Conservation (phyloP, 352 stramenopile genomes). For the Globisporangium megalacanthum region DNA sequence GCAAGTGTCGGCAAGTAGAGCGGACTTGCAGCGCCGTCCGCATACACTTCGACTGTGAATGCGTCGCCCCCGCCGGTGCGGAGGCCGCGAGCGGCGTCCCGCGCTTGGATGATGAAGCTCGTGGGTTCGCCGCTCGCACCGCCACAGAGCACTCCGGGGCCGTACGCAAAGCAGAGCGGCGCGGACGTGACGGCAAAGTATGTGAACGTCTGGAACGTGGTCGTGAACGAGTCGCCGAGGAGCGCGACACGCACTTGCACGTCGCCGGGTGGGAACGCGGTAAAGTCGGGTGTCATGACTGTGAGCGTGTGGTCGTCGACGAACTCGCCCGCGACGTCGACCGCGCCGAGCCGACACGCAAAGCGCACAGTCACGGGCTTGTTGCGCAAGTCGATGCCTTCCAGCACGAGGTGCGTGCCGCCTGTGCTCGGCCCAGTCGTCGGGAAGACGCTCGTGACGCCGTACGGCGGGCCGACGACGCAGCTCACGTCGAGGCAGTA, state of each 20-base stretch:
- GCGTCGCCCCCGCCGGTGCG: constrained; percentile 92
- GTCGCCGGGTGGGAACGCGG: constrained; percentile 79
- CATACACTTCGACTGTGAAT: constrained; percentile 75
- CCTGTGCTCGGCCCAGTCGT: constrained; percentile 92
- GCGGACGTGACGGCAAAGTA: constrained; percentile 93
- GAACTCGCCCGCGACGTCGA: constrained; percentile 87
- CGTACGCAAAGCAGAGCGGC: constrained; percentile 89
- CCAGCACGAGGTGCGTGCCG: constrained; percentile 76
- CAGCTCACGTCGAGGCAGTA: constrained; percentile 90
- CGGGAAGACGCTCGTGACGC: constrained; percentile 87
- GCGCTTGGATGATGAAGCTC: constrained; percentile 79
- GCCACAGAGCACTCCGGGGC: constrained; percentile 87
- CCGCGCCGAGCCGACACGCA: constrained; percentile 83
- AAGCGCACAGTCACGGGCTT: constrained; percentile 85
- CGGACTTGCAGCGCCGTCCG: constrained; percentile 35
- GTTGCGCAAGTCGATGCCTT: constrained; percentile 92
- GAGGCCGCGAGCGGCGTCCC: constrained; percentile 73
- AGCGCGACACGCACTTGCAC: constrained; percentile 89
- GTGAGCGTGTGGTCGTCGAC: constrained; percentile 87
- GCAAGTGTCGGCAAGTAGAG: constrained; percentile 51
- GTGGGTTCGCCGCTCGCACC: constrained; percentile 68
- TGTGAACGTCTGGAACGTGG: constrained; percentile 88
- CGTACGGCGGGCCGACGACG: constrained; percentile 95
- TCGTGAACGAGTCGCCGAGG: constrained; percentile 92
- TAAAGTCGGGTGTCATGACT: constrained; percentile 89